Conservation (phyloP, 768 basidiomycete species). For the Lactarius psammicola region DNA sequence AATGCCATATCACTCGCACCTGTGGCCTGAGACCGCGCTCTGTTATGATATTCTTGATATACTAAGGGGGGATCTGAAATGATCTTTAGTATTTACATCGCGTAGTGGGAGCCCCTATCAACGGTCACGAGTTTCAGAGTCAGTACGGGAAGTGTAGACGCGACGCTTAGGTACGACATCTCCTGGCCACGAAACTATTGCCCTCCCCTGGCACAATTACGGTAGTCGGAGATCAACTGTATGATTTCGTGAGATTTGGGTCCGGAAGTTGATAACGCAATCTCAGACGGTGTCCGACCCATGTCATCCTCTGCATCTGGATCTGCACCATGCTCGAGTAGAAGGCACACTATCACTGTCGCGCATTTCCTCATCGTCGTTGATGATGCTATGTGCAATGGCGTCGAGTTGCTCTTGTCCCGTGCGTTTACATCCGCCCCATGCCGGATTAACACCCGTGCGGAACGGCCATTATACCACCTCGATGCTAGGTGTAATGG, state of each 20-base stretch:
- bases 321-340: background rate
- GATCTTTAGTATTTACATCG: background rate
- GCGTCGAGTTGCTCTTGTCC: too few species aligned
- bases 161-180: background rate
- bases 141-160: background rate
- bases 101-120: background rate
- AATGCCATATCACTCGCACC: too few species aligned
- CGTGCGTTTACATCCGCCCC: too few species aligned
- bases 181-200: background rate
- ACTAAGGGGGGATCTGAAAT: background rate
- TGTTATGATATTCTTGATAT: background rate
- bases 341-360: background rate
- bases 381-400: too few species aligned
- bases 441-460: too few species aligned
- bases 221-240: background rate
- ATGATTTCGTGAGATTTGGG: background rate
- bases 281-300: background rate
- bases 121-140: background rate
- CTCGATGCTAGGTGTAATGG: too few species aligned
- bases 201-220: background rate
- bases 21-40: background rate
- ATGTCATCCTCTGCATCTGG: background rate
- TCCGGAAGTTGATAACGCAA: background rate
- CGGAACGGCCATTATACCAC: fast-evolving
- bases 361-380: too few species aligned